Evolutionary conservation across 2,329 filamentous ascomycete genomes (phyloP), one percentile per base, ranked within the genome.

Genomic region (Verticillium longisporum): DNA sequence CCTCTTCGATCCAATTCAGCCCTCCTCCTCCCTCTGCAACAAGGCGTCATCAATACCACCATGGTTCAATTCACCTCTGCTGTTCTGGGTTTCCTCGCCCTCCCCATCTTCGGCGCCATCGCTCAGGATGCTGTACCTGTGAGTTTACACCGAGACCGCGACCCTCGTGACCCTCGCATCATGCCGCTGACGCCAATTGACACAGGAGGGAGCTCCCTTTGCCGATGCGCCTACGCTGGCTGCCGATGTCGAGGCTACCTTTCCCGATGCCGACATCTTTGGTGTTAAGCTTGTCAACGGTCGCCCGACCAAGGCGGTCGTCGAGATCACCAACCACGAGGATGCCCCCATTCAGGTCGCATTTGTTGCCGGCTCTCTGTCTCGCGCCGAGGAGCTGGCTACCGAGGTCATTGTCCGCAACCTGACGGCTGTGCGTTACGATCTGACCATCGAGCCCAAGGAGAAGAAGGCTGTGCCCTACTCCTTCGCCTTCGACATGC

Each of bases 271-370:
- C 79, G 91, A 96, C 80, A 88, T 96, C 76, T 95, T 97, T 69
- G 95, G 94, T 70, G 87, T 98, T 68, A 97, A 96, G 85, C 87
- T 98, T 68, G 85, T 98, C 81, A 99, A 99, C 74, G 92, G 92
- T 71, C 88, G 89, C 66, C 86, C 92, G 53, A 97, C 92, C 65
- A 87, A 90, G 75, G 89, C 92, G 38, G 78, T 96, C 60, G 79
- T 99, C 69, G 87, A 92, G 70, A 82, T 99, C 73, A 85, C 82
- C 74, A 99, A 99, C 81, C 82, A 91, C 64, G 95, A 99, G 78
- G 81, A 85, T 13, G 81, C 82, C 59, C 84, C 92, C 31, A 84
- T 99, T 71, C 84, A 83, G 64, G 81, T 99, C 63, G 83, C 87
- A 72, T 84, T 96, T 68, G 77, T 97, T 55, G 88, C 88, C 55